phyloP scores from a whole-genome alignment of 495 filamentous ascomycete species.

The Bacidia rubella region DNA sequence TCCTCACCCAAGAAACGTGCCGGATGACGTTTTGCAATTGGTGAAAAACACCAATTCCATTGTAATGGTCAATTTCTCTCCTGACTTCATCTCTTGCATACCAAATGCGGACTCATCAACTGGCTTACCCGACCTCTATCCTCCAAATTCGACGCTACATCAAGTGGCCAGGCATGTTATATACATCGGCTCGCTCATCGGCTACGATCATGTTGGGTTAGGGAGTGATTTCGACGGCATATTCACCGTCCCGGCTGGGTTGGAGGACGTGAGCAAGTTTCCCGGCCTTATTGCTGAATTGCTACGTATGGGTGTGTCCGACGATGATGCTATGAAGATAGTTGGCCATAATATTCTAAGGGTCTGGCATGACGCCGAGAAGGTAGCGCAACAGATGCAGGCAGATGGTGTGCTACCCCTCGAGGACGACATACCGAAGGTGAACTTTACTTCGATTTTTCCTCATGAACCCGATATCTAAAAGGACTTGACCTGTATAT shows the following conservation, averaged over 20 bases:
- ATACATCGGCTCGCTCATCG: conserved; percentile 40
- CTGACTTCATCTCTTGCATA: conserved; percentile 57
- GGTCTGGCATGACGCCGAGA: conserved; percentile 63
- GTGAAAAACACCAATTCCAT: conserved; percentile 40
- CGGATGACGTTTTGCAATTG: conserved; percentile 43
- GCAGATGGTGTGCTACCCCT: conserved; percentile 41
- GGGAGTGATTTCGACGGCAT: conserved; percentile 56
- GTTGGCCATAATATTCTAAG: conserved; percentile 62
- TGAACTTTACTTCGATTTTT: neutral
- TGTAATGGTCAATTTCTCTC: conserved; percentile 51
- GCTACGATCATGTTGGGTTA: conserved; percentile 47
- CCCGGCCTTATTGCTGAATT: conserved; percentile 68
- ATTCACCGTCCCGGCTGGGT: conserved; percentile 28
- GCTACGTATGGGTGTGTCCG: conserved; percentile 50
- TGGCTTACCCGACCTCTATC: conserved; percentile 35
- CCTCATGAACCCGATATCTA: too few relatives aligned
- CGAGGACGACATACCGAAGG: conserved; percentile 37
- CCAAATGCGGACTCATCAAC: conserved; percentile 28
- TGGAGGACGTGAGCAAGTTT: conserved; percentile 72
- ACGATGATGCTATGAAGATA: conserved; percentile 51
- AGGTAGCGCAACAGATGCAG: conserved; percentile 49
- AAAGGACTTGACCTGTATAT: too few relatives aligned
- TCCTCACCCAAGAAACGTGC: conserved; percentile 45
- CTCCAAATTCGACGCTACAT: conserved; percentile 55
- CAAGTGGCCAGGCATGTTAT: conserved; percentile 60